Base-by-base conservation (phyloP, 1,284 basidiomycete genomes). In the Rhizoctonia solani region DNA sequence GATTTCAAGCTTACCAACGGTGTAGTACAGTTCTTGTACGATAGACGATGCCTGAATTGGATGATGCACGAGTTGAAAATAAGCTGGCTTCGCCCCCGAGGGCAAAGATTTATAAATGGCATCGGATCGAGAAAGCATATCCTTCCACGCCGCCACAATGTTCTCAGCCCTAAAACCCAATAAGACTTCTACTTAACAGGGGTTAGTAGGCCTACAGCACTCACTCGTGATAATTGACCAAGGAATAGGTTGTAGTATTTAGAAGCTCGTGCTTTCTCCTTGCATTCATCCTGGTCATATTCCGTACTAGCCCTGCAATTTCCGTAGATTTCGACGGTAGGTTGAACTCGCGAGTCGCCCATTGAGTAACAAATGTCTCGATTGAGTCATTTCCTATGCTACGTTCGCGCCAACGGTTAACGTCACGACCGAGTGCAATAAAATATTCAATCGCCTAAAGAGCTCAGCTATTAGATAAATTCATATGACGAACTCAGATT, bases 341-440 rank as follows among this genome's bases (percentile, higher is more conserved):
- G 34, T 82, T 84, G 73, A 89, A 90, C 71, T 89, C 88, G 16
- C 87, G 81, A 67, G 82, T 78, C 0, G 87, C 87, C 86, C 86
- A 87, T 41, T 73, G 72, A 1, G 77, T 77, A 32, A 87, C 82
- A 73, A 83, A 90, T 5, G 74, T 76, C 54, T 81, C 74, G 41
- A 88, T 72, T 70, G 87, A 87, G 66, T 81, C 77, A 6, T 77
- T 78, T 16, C 78, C 81, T 81, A 39, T 49, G 21, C 86, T 9
- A 78, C 74, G 0, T 82, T 77, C 0, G 83, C 76, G 59, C 59
- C 59, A 63, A 23, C 59, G 59, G 23, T 63, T 52, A 8, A 63
- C 59, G 72, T 90, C 81, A 80, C 85, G 90, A 1, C 82, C 87
- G 54, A 83, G 82, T 19, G 78, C 79, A 70, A 90, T 77, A 79